Evolutionary conservation across 192 early-diverging fungal genomes (phyloP).

Genomic region (Coemansia pectinata): DNA sequence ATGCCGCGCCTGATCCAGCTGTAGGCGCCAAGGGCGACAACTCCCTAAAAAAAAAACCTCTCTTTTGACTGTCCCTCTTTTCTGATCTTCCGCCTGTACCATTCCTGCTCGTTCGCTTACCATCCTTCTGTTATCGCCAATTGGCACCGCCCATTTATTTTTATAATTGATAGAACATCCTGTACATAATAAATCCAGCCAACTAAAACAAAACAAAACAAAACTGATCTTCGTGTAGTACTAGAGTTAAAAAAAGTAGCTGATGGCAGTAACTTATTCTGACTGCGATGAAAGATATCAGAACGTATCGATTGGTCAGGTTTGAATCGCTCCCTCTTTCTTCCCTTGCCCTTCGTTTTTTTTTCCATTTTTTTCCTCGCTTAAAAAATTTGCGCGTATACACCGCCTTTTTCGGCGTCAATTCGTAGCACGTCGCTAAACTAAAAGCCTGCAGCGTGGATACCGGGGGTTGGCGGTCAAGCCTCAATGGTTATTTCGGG

Average conservation of each 20-base stretch:
- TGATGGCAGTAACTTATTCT: not conserved
- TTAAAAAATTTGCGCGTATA: not conserved
- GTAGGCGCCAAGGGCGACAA: constrained; percentile 2
- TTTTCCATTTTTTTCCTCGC: not conserved
- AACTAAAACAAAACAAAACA: not conserved
- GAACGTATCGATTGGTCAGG: not conserved
- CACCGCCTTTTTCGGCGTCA: not conserved
- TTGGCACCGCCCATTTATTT: not conserved
- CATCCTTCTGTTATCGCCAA: not conserved
- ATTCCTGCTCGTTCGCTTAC: not conserved
- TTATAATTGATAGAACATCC: not conserved
- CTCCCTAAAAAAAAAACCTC: not conserved
- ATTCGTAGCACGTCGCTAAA: not conserved
- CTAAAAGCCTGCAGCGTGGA: not conserved
- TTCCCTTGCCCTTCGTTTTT: not conserved
- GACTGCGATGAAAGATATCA: not conserved
- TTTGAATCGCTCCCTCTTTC: not conserved
- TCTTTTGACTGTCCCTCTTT: not conserved
- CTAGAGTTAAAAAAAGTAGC: no score
- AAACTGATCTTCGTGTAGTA: not conserved
- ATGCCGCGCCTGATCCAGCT: constrained; percentile 48
- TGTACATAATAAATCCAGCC: not conserved
- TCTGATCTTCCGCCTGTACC: not conserved
- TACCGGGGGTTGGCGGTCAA: not conserved
- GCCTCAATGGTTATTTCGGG: not conserved